phyloP scores from a whole-genome alignment of 2,329 filamentous ascomycete species.

The Trichoderma sp. region DNA sequence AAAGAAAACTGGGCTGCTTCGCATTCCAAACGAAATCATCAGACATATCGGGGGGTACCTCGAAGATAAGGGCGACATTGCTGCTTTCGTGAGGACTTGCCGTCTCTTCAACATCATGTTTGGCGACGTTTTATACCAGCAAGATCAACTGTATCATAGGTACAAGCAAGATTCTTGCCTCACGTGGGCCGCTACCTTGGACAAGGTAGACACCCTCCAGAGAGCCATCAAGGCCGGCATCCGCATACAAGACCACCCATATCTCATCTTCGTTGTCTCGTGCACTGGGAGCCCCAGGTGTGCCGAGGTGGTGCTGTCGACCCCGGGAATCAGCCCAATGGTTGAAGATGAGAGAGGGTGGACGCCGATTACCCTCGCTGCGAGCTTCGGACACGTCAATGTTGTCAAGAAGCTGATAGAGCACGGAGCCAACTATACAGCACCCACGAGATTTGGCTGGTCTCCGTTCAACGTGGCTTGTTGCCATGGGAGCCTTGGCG shows the following conservation, averaged over 20 bases:
- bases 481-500: background rate
- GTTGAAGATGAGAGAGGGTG: background rate
- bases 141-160: background rate
- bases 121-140: slow-evolving; percentile 13
- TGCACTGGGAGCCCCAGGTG: background rate
- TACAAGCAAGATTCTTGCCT: slow-evolving; percentile 4
- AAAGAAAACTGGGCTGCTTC: background rate
- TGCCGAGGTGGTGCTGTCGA: slow-evolving; percentile 4
- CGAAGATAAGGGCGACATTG: slow-evolving; percentile 1
- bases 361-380: slow-evolving; percentile 15
- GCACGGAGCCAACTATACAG: background rate
- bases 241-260: background rate
- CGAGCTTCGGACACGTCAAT: slow-evolving; percentile 3
- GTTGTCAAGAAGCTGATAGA: background rate
- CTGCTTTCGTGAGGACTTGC: slow-evolving; percentile 1
- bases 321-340: background rate
- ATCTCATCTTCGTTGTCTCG: slow-evolving; percentile 10
- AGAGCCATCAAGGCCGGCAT: slow-evolving; percentile 13
- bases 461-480: slow-evolving; percentile 12
- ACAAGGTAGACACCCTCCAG: background rate
- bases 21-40: slow-evolving; percentile 13
- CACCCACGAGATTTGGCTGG: background rate
- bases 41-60: slow-evolving; percentile 6
- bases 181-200: slow-evolving; percentile 7
- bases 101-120: slow-evolving; percentile 12